Percentiles rank a stretch among this genome's conserved stretches.
phyloP scores from a whole-genome alignment of 768 basidiomycete genomes.

The Boletus pseudo-olivaceus region DNA sequence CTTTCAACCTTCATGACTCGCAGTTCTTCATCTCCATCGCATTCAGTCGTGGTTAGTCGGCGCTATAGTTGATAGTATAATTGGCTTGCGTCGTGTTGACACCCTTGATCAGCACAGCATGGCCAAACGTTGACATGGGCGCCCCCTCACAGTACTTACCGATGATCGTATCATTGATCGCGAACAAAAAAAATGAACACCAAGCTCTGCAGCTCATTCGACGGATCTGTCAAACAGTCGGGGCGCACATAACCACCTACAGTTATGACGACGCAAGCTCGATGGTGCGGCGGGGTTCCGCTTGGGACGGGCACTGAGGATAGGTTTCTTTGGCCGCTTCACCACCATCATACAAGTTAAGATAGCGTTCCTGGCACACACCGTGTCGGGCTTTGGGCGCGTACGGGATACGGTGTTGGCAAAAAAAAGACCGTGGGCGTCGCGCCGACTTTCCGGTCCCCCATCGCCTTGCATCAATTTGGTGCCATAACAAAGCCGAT shows the following conservation, averaged over 20 bases:
- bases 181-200: neutral
- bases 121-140: slow-evolving; percentile 4
- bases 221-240: neutral
- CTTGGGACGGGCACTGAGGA: slow-evolving; percentile 1
- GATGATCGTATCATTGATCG: slow-evolving; percentile 3
- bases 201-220: neutral
- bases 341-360: neutral
- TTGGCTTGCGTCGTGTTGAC: neutral
- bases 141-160: neutral
- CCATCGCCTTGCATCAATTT: neutral
- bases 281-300: neutral
- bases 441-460: neutral
- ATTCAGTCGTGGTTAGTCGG: slow-evolving; percentile 1
- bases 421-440: neutral
- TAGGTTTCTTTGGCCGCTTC: neutral
- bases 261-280: neutral
- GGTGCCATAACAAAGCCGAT: neutral
- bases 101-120: slow-evolving; percentile 10
- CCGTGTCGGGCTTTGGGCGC: neutral
- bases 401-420: neutral
- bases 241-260: neutral
- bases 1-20: slow-evolving; percentile 3
- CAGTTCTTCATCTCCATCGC: neutral
- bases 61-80: neutral
- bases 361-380: slow-evolving; percentile 3